A percentile compares a stretch with the other conserved stretches of the same genome.
Evolutionary conservation across 2,329 filamentous ascomycete species (phyloP).

Genomic region (Aspergillus texensis): DNA sequence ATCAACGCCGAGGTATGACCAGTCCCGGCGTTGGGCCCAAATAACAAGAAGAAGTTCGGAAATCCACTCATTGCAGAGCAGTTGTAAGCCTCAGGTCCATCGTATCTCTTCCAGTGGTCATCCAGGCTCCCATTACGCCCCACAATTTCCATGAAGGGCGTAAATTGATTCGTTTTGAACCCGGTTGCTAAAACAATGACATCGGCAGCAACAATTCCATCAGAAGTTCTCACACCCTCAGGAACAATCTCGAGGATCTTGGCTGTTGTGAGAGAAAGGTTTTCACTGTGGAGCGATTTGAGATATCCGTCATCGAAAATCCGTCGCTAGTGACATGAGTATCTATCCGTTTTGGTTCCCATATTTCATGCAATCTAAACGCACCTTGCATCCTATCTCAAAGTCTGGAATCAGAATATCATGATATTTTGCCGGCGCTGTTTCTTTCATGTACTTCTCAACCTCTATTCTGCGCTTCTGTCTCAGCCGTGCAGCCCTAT

Average conservation of each 20-base stretch:
- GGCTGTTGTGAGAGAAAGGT: slow-evolving; percentile 54
- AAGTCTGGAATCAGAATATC: too few relatives aligned
- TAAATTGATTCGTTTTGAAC: slow-evolving; percentile 29
- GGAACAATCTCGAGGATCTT: slow-evolving; percentile 51
- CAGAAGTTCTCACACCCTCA: slow-evolving; percentile 32
- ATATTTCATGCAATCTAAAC: too few relatives aligned
- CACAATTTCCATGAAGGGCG: slow-evolving; percentile 27
- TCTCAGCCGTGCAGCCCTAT: slow-evolving; percentile 44
- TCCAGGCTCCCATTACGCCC: slow-evolving; percentile 27
- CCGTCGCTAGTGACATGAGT: too few relatives aligned
- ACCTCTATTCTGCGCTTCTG: slow-evolving; percentile 36
- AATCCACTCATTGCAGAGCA: slow-evolving; percentile 58
- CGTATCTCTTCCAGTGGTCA: slow-evolving; percentile 41
- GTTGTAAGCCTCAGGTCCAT: slow-evolving; percentile 63
- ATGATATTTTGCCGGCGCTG: too few relatives aligned
- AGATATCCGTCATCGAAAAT: too few relatives aligned
- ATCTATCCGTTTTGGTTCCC: too few relatives aligned
- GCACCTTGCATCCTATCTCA: too few relatives aligned
- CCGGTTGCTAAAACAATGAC: slow-evolving; percentile 32
- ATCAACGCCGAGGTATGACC: too few relatives aligned
- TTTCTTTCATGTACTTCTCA: slow-evolving; percentile 25
- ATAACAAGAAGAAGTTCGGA: slow-evolving; percentile 39
- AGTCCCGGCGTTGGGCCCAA: slow-evolving; percentile 1
- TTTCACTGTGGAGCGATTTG: too few relatives aligned
- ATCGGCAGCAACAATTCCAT: slow-evolving; percentile 27